These are phyloP conservation scores for Ambrosia artemisiifolia DNA, from an alignment of 129 eudicot genomes.

Conservation along the genomic window DNA sequence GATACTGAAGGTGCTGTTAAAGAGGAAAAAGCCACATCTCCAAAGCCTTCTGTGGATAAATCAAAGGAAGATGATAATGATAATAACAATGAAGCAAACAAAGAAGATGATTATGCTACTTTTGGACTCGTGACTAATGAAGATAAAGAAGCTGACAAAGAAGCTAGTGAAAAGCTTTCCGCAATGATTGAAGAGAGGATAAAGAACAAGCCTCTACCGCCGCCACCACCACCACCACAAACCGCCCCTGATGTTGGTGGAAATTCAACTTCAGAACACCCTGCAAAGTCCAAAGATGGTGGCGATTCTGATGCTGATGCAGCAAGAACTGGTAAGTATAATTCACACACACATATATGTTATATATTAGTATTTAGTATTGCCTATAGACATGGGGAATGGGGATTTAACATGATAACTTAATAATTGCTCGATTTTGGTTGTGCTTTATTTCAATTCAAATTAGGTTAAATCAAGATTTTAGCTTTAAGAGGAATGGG, in stretches of 20 bases:
- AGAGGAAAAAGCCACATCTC: slow-evolving; percentile 43
- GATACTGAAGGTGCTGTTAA: slow-evolving; percentile 44
- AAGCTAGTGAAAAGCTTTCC: slow-evolving; percentile 68
- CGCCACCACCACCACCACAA: slow-evolving; percentile 86
- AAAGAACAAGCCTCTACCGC: slow-evolving; percentile 81
- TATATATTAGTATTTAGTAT: background rate
- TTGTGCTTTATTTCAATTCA: background rate
- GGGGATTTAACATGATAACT: background rate
- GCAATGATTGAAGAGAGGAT: slow-evolving; percentile 86
- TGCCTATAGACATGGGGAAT: background rate
- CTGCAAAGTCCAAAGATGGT: slow-evolving; percentile 59
- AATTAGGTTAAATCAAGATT: background rate
- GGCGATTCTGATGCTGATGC: slow-evolving; percentile 61
- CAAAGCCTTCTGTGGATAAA: slow-evolving; percentile 40
- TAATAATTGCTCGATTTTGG: background rate
- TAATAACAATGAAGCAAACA: slow-evolving; percentile 35
- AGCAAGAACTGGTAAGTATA: slow-evolving; percentile 47
- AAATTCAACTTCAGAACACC: slow-evolving; percentile 50
- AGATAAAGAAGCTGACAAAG: slow-evolving; percentile 77
- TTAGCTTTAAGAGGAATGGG: background rate
- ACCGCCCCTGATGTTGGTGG: slow-evolving; percentile 36
- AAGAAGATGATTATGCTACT: slow-evolving; percentile 49
- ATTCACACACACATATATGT: background rate
- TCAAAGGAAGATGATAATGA: slow-evolving; percentile 40
- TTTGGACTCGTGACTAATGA: slow-evolving; percentile 90